Evolutionary conservation across 2,329 filamentous ascomycete genomes (phyloP).

Genomic region (Apiospora rasikravindrae): DNA sequence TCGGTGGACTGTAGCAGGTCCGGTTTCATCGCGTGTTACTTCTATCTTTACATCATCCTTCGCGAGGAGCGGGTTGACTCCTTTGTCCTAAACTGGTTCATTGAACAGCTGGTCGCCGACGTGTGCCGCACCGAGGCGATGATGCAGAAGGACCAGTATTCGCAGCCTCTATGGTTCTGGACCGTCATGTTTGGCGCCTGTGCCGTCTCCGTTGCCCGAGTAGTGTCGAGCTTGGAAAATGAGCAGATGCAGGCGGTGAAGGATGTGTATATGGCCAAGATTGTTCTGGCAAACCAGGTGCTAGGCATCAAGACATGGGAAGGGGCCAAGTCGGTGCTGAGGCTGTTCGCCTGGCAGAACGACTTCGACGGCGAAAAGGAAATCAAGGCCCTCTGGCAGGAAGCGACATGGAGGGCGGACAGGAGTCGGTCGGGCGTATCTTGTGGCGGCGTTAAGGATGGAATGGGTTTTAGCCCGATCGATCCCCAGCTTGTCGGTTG

Average conservation of each 20-base stretch:
- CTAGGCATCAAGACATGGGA: slow-evolving; percentile 46
- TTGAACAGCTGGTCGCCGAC: slow-evolving; percentile 52
- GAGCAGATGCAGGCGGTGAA: slow-evolving; percentile 45
- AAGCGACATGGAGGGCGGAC: slow-evolving; percentile 39
- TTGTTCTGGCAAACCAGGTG: slow-evolving; percentile 45
- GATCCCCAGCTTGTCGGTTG: slow-evolving; percentile 19
- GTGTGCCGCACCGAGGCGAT: slow-evolving; percentile 46
- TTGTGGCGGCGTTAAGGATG: slow-evolving; percentile 1
- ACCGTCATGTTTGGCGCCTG: slow-evolving; percentile 52
- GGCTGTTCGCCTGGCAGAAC: slow-evolving; percentile 47
- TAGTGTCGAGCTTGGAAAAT: slow-evolving; percentile 42
- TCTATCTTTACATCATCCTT: slow-evolving; percentile 52
- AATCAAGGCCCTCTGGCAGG: slow-evolving; percentile 47
- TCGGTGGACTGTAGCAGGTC: slow-evolving; percentile 46
- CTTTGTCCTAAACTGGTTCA: slow-evolving; percentile 50
- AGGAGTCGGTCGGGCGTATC: neutral
- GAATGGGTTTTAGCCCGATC: neutral
- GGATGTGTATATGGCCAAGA: slow-evolving; percentile 47
- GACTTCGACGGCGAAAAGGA: slow-evolving; percentile 47
- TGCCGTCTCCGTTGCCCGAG: slow-evolving; percentile 44
- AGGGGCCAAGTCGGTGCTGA: slow-evolving; percentile 42
- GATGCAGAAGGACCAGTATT: slow-evolving; percentile 48
- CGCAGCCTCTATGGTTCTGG: slow-evolving; percentile 51
- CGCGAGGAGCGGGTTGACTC: slow-evolving; percentile 48
- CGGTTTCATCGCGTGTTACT: slow-evolving; percentile 53